Evolutionary conservation across 208 protist species (phyloP).

Genomic region (Acanthamoeba culbertsoni): DNA sequence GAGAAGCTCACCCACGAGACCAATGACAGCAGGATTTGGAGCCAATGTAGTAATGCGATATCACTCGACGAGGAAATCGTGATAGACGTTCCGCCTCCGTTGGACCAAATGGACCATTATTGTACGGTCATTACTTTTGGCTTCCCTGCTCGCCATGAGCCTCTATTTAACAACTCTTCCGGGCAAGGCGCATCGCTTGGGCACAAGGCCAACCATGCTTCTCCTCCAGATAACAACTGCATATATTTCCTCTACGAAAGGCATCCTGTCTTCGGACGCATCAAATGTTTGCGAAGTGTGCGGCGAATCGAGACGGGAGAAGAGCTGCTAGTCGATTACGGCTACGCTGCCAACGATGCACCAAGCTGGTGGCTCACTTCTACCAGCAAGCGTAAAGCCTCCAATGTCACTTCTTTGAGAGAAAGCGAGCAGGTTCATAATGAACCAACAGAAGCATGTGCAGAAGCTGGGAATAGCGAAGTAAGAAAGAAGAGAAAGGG

Average conservation of each 20-base stretch:
- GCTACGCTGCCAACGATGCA: background rate
- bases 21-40: background rate
- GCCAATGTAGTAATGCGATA: background rate
- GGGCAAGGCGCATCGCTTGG: background rate
- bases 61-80: background rate
- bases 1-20: background rate
- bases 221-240: background rate
- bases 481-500: no score
- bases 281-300: background rate
- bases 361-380: background rate
- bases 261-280: background rate
- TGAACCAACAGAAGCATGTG: no score
- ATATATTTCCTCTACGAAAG: background rate
- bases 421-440: no score
- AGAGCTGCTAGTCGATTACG: background rate
- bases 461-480: no score
- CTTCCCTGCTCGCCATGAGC: background rate
- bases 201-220: slow-evolving; percentile 1
- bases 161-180: background rate
- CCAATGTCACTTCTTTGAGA: no score
- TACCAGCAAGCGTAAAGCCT: background rate
- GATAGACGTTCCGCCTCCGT: background rate
- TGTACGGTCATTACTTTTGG: background rate
- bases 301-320: background rate
- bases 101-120: background rate